phyloP scores from a whole-genome alignment of 352 stramenopile genomes.

The Plasmopara halstedii region DNA sequence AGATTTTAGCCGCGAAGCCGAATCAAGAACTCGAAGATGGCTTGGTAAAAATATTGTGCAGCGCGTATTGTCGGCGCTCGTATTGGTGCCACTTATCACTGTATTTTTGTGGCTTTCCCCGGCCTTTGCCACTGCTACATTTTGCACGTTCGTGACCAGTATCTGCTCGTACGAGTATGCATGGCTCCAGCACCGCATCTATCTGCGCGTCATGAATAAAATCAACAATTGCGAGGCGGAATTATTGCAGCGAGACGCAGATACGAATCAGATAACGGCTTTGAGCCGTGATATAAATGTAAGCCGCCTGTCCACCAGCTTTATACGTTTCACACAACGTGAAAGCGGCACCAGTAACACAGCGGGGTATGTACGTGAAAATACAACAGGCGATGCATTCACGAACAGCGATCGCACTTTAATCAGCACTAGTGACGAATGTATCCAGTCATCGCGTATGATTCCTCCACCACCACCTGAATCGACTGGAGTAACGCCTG shows the following conservation, averaged over 20 bases:
- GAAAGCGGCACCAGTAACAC: conserved; percentile 18
- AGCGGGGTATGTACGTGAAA: conserved; percentile 1
- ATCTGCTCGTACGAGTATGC: conserved; percentile 68
- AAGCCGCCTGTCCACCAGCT: conserved; percentile 16
- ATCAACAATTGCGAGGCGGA: conserved; percentile 19
- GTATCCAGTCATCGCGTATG: conserved; percentile 15
- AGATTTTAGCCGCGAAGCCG: neutral
- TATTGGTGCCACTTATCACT: conserved; percentile 58
- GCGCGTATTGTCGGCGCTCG: conserved; percentile 44
- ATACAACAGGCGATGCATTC: neutral
- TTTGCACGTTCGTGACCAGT: conserved; percentile 52
- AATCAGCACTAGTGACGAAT: conserved; percentile 19
- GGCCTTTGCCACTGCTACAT: conserved; percentile 53
- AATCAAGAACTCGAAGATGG: conserved; percentile 3
- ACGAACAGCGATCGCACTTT: conserved; percentile 17
- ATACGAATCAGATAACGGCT: neutral
- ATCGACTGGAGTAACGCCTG: conserved; percentile 1
- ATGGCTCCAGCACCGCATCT: conserved; percentile 63
- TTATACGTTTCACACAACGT: conserved; percentile 26
- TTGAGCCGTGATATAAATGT: conserved; percentile 7
- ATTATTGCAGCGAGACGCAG: conserved; percentile 1
- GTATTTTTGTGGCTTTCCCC: conserved; percentile 59
- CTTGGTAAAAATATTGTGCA: conserved; percentile 46
- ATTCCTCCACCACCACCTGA: conserved; percentile 2
- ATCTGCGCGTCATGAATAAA: conserved; percentile 37